These are phyloP conservation scores for Vitis vinifera DNA, from an alignment of 164 flowering plant genomes.

Conservation along the genomic window DNA sequence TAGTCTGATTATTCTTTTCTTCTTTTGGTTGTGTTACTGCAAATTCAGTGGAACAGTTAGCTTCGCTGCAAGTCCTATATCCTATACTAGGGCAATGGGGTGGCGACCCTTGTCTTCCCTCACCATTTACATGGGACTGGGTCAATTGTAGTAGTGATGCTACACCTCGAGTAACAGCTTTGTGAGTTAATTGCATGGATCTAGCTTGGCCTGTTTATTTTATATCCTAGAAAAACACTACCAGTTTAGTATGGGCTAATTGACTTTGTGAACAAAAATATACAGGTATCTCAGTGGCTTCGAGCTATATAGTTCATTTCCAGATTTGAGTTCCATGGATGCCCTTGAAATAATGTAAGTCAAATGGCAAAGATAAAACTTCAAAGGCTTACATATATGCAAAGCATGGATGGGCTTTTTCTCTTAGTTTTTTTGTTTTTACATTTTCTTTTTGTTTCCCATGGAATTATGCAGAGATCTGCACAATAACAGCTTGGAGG, in stretches of 20 bases:
- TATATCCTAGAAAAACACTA: not conserved
- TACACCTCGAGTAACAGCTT: conserved; percentile 33
- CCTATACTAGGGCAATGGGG: conserved; percentile 21
- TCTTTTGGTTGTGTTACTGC: not conserved
- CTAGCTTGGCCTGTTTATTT: not conserved
- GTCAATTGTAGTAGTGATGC: conserved; percentile 27
- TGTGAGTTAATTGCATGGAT: conserved; percentile 18
- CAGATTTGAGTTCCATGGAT: conserved; percentile 48
- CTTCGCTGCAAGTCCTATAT: conserved; percentile 24
- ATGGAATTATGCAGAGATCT: conserved; percentile 22
- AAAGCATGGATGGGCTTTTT: not conserved
- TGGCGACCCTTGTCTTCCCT: conserved; percentile 51
- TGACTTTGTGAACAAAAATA: not conserved
- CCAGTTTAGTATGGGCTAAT: not conserved
- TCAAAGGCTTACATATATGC: too few species aligned
- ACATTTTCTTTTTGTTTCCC: not conserved
- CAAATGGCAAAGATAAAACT: not conserved
- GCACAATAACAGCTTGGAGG: conserved; percentile 25
- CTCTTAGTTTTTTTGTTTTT: not conserved
- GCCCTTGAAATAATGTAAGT: conserved; percentile 45
- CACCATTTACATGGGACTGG: conserved; percentile 43
- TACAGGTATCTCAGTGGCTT: conserved; percentile 33
- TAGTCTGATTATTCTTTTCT: not conserved
- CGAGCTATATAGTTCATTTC: conserved; percentile 34
- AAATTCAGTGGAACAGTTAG: conserved; percentile 24